phyloP scores from a whole-genome alignment of 2,329 filamentous ascomycete species.

The Penicillium hesseltinei region DNA sequence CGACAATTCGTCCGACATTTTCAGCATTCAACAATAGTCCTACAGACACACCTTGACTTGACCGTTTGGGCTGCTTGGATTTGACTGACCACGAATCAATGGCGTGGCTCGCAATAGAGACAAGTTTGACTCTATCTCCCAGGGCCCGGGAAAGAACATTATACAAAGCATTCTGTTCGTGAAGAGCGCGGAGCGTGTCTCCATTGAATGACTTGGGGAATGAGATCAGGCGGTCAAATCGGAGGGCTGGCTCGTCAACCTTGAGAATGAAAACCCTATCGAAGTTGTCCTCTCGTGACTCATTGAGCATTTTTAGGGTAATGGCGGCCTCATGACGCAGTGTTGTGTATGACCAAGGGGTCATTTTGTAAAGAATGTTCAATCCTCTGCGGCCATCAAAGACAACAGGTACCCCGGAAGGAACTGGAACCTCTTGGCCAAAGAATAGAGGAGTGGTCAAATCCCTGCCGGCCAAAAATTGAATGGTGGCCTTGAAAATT shows the following conservation, averaged over 20 bases:
- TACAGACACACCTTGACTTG: conserved; percentile 52
- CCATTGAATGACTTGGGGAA: conserved; percentile 30
- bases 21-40: conserved; percentile 70
- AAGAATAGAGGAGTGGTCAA: conserved; percentile 65
- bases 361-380: conserved; percentile 91
- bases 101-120: conserved; percentile 56
- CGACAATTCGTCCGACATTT: conserved; percentile 72
- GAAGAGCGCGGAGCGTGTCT: conserved; percentile 31
- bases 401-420: conserved; percentile 62
- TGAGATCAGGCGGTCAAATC: conserved; percentile 55
- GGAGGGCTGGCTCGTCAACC: conserved; percentile 50
- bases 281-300: conserved; percentile 75
- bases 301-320: conserved; percentile 72
- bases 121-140: conserved; percentile 68
- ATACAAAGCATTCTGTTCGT: conserved; percentile 51
- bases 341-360: conserved; percentile 72
- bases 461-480: conserved; percentile 75
- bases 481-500: conserved; percentile 90
- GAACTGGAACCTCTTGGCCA: conserved; percentile 32
- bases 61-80: conserved; percentile 32
- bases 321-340: conserved; percentile 72
- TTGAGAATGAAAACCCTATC: conserved; percentile 75
- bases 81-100: conserved; percentile 50
- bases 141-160: conserved; percentile 67
- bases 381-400: conserved; percentile 73